Evolutionary conservation across 768 basidiomycete genomes (phyloP).

Genomic region (Erythrobasidium yunnanense): DNA sequence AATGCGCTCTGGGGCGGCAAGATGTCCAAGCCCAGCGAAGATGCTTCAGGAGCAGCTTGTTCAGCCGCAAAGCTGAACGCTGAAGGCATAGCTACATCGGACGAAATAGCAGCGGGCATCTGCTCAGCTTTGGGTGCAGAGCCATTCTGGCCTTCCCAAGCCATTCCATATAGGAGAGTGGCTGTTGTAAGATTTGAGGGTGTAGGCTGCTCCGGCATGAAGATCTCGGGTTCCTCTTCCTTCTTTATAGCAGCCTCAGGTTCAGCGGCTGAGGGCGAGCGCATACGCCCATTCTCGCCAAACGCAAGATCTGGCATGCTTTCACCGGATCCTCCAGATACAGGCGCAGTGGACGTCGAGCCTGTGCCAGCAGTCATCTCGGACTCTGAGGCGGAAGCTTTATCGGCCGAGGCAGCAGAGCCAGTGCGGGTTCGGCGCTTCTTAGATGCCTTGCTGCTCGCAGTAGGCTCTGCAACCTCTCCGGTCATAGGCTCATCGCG

Average conservation of each 20-base stretch:
- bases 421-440: neutral
- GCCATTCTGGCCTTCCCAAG: neutral
- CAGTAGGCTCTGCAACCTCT: neutral
- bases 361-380: neutral
- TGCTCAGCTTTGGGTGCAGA: neutral
- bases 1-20: neutral
- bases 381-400: neutral
- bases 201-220: neutral
- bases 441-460: neutral
- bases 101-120: neutral
- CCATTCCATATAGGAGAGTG: neutral
- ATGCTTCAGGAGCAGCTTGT: neutral
- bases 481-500: constrained; percentile 17
- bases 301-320: too few species aligned
- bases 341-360: neutral
- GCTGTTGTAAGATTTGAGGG: neutral
- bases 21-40: neutral
- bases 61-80: neutral
- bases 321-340: neutral
- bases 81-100: neutral
- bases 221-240: neutral
- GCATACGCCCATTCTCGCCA: too few species aligned
- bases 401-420: neutral
- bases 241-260: too few species aligned
- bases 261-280: too few species aligned